phyloP scores from a whole-genome alignment of 2,329 filamentous ascomycete species.

The Fusarium duplospermum region DNA sequence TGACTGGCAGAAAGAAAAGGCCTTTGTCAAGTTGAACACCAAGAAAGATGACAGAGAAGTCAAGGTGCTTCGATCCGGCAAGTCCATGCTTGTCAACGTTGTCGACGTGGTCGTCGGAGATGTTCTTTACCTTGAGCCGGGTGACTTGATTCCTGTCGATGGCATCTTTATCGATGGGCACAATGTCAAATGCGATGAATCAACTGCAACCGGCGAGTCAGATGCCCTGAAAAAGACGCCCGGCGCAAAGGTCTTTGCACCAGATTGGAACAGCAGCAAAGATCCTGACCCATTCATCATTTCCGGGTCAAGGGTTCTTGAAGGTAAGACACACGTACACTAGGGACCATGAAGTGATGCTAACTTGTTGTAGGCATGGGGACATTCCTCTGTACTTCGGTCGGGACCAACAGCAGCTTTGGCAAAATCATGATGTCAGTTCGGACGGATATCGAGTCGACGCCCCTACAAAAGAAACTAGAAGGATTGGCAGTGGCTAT shows the following conservation, averaged over 20 bases:
- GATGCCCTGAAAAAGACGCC: conserved; percentile 75
- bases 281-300: conserved; percentile 74
- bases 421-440: conserved; percentile 67
- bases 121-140: conserved; percentile 74
- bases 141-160: conserved; percentile 76
- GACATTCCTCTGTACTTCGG: conserved; percentile 63
- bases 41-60: conserved; percentile 73
- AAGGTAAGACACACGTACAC: conserved; percentile 49
- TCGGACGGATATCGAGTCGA: conserved; percentile 60
- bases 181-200: conserved; percentile 72
- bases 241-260: conserved; percentile 47
- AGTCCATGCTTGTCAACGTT: conserved; percentile 69
- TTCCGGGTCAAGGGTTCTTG: conserved; percentile 63
- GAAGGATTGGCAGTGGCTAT: conserved; percentile 49
- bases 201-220: conserved; percentile 77
- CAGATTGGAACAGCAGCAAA: conserved; percentile 57
- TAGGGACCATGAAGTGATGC: neutral
- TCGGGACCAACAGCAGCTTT: conserved; percentile 62
- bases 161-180: conserved; percentile 71
- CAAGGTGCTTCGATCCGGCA: conserved; percentile 74
- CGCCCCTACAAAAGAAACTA: conserved; percentile 65
- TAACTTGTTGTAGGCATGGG: conserved; percentile 54
- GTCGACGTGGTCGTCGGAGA: conserved; percentile 76
- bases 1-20: conserved; percentile 74
- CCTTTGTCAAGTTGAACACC: conserved; percentile 70